These are phyloP conservation scores for Tricladium varicosporioides DNA, from an alignment of 2,329 filamentous ascomycete species.

Conservation along the genomic window DNA sequence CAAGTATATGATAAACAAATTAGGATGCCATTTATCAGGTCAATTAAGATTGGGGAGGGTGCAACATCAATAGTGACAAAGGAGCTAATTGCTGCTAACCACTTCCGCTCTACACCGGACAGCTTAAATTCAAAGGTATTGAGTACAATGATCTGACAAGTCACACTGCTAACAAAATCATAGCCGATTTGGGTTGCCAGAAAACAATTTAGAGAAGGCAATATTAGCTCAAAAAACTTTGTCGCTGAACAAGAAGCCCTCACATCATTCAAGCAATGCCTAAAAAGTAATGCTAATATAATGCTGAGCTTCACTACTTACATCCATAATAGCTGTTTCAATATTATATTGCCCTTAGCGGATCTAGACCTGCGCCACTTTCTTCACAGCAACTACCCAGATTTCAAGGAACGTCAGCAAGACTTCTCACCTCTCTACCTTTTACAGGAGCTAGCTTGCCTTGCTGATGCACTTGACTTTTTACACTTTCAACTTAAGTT, in stretches of 20 bases:
- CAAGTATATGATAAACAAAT: background rate
- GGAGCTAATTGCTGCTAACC: slow-evolving; percentile 2
- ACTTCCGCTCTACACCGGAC: background rate
- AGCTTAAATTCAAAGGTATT: background rate
- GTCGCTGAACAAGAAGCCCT: background rate
- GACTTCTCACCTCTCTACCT: slow-evolving; percentile 4
- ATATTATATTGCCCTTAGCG: slow-evolving; percentile 9
- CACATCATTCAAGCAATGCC: slow-evolving; percentile 3
- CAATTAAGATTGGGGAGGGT: background rate
- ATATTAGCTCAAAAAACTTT: background rate
- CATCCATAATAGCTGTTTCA: slow-evolving; percentile 2
- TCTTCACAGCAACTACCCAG: background rate
- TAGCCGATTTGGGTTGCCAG: background rate
- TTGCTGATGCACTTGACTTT: slow-evolving; percentile 7
- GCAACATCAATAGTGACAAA: background rate
- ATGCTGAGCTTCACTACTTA: slow-evolving; percentile 7
- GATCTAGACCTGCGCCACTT: slow-evolving; percentile 7
- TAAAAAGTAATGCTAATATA: slow-evolving; percentile 1
- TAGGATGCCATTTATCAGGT: slow-evolving; percentile 6
- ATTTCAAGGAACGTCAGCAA: background rate
- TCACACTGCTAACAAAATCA: background rate
- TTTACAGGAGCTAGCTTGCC: background rate
- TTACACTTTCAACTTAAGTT: slow-evolving; percentile 3
- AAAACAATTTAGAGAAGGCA: background rate
- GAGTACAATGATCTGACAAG: background rate